Percentiles rank a stretch among this genome's conserved stretches.
phyloP scores from a whole-genome alignment of 192 early-diverging fungal genomes.

The Phycomyces blakesleeanus region DNA sequence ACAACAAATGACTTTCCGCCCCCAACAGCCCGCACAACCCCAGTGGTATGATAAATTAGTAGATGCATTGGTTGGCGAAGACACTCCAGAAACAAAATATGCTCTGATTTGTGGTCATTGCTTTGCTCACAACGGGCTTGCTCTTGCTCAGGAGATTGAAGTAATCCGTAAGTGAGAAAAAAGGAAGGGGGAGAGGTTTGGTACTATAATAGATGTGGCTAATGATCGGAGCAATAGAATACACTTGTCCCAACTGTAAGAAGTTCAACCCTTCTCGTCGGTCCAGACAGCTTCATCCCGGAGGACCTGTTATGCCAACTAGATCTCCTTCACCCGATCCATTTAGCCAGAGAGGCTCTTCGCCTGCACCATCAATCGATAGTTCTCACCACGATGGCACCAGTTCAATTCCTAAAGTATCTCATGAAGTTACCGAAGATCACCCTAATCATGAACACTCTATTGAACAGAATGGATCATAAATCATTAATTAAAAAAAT shows the following conservation, averaged over 20 bases:
- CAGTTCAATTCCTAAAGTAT: neutral
- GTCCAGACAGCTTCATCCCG: conserved; percentile 25
- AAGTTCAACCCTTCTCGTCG: conserved; percentile 52
- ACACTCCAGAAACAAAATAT: conserved; percentile 84
- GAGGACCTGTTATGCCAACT: conserved; percentile 22
- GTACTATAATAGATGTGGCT: neutral
- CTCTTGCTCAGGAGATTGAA: conserved; percentile 75
- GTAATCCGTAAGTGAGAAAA: conserved; percentile 52
- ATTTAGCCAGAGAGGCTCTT: neutral
- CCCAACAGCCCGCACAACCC: conserved; percentile 20
- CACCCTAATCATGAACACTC: too few relatives aligned
- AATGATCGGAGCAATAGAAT: conserved; percentile 34
- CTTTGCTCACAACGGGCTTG: conserved; percentile 90
- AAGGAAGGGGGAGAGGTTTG: neutral
- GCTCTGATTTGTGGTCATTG: conserved; percentile 91
- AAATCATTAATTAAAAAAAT: too few relatives aligned
- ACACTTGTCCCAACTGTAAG: conserved; percentile 53
- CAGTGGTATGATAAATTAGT: conserved; percentile 91
- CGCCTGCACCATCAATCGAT: neutral
- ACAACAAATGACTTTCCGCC: conserved; percentile 1
- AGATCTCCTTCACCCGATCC: conserved; percentile 2
- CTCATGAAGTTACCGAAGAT: too few relatives aligned
- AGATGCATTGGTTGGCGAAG: conserved; percentile 89
- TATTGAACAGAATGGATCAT: too few relatives aligned
- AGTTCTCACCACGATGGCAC: neutral